Percentiles rank a stretch among this genome's conserved stretches.
These are phyloP conservation scores for Medicago arabica DNA, from an alignment of 306 rosid species.

Conservation along the genomic window DNA sequence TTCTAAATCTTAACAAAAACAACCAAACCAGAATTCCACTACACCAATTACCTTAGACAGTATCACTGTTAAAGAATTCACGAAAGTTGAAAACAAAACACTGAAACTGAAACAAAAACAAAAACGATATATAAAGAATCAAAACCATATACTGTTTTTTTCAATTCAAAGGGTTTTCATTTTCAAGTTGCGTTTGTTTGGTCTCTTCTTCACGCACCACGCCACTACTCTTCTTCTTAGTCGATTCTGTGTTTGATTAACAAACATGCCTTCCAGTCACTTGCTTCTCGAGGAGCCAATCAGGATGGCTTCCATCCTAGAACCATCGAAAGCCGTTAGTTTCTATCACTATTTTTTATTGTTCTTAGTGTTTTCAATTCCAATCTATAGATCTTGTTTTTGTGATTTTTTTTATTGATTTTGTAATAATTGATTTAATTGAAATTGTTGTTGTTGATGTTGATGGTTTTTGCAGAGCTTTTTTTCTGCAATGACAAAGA, in stretches of 20 bases:
- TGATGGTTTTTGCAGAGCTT: conserved; percentile 57
- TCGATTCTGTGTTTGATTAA: conserved; percentile 17
- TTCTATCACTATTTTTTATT: not conserved
- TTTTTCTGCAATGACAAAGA: conserved; percentile 95
- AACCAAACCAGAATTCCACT: not conserved
- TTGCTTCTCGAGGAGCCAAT: conserved; percentile 95
- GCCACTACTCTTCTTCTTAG: conserved; percentile 22
- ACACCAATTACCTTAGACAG: not conserved
- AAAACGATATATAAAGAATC: not conserved
- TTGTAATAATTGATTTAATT: not conserved
- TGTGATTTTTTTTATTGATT: not conserved
- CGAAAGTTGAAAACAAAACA: conserved; percentile 24
- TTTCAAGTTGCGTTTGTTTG: conserved; percentile 2
- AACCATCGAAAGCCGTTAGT: conserved; percentile 88
- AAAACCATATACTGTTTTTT: not conserved
- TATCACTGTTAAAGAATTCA: not conserved
- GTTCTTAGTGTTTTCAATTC: not conserved
- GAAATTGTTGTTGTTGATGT: not conserved
- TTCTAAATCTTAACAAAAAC: not conserved
- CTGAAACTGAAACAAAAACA: too few relatives aligned
- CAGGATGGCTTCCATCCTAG: conserved; percentile 91
- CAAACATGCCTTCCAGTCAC: conserved; percentile 86
- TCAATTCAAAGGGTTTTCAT: not conserved
- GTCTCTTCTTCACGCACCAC: conserved; percentile 24
- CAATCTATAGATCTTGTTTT: conserved; percentile 44